Conservation (phyloP, 164 flowering plant genomes). For the Chloranthus sessilifolius region DNA sequence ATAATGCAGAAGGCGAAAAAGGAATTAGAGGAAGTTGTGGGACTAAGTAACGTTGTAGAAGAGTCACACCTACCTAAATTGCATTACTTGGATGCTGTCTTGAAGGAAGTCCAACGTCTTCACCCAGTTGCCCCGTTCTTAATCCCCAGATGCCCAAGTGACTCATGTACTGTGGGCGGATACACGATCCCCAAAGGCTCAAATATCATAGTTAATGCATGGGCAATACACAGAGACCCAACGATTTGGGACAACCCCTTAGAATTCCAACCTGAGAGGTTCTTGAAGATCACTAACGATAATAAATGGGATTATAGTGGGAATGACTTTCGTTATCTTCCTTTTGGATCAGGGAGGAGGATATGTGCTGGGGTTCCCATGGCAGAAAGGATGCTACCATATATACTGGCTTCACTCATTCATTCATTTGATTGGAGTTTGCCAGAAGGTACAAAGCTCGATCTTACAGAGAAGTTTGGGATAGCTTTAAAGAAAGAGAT, state of each 20-base stretch:
- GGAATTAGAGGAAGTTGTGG: too few relatives aligned
- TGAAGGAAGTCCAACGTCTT: constrained; percentile 25
- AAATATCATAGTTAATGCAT: constrained; percentile 20
- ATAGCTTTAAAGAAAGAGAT: constrained; percentile 18
- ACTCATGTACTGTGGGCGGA: constrained; percentile 16
- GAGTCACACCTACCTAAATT: too few relatives aligned
- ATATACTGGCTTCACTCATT: constrained; percentile 18
- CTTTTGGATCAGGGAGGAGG: constrained; percentile 29
- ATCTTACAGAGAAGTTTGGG: constrained; percentile 20
- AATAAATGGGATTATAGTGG: constrained; percentile 19
- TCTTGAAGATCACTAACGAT: constrained; percentile 6
- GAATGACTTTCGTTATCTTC: constrained; percentile 21
- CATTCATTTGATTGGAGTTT: constrained; percentile 28
- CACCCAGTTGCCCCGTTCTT: constrained; percentile 26
- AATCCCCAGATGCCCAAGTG: constrained; percentile 19
- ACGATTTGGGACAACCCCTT: constrained; percentile 18
- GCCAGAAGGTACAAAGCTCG: constrained; percentile 5
- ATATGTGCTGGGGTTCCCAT: constrained; percentile 24
- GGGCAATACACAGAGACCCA: too few relatives aligned
- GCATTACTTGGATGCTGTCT: constrained; percentile 24
- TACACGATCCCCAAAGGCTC: constrained; percentile 21
- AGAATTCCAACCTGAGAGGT: constrained; percentile 25
- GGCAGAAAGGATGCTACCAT: constrained; percentile 21
- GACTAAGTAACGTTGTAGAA: too few relatives aligned
- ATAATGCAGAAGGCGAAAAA: constrained; percentile 6